These are phyloP conservation scores for Oryza coarctata DNA, from an alignment of 176 grass and related monocot genomes.

Conservation along the genomic window DNA sequence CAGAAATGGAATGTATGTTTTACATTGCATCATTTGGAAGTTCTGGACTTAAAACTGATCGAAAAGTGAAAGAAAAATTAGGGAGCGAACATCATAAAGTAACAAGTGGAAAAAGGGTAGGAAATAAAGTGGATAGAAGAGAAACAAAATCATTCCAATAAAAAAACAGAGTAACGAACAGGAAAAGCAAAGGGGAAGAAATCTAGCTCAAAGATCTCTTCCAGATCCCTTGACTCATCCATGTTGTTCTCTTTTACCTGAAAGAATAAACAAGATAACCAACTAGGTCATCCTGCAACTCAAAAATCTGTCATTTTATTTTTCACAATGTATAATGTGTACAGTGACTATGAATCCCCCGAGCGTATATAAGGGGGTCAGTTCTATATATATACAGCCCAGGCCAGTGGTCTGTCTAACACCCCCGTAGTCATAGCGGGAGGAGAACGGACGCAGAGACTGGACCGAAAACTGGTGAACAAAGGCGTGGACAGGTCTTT, in stretches of 20 bases:
- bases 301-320: no score
- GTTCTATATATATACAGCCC: no score
- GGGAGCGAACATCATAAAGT: conserved; percentile 9
- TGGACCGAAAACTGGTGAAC: no score
- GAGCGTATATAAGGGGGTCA: no score
- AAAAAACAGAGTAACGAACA: conserved; percentile 2
- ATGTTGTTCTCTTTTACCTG: not conserved
- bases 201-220: conserved; percentile 28
- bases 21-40: not conserved
- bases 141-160: conserved; percentile 21
- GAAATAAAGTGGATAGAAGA: conserved; percentile 20
- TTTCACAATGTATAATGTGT: no score
- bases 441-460: no score
- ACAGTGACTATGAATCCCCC: no score
- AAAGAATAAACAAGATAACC: not conserved
- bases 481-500: no score
- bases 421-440: no score
- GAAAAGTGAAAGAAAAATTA: not conserved
- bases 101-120: conserved; percentile 7
- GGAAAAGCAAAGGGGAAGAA: not conserved
- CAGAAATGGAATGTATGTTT: not conserved
- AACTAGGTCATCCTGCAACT: not conserved
- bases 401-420: no score
- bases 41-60: not conserved
- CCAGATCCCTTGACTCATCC: not conserved